Percentiles rank a stretch among this genome's conserved stretches.
These are phyloP conservation scores for Phlyctochytrium bullatum DNA, from an alignment of 192 early-diverging fungal species.

Conservation along the genomic window DNA sequence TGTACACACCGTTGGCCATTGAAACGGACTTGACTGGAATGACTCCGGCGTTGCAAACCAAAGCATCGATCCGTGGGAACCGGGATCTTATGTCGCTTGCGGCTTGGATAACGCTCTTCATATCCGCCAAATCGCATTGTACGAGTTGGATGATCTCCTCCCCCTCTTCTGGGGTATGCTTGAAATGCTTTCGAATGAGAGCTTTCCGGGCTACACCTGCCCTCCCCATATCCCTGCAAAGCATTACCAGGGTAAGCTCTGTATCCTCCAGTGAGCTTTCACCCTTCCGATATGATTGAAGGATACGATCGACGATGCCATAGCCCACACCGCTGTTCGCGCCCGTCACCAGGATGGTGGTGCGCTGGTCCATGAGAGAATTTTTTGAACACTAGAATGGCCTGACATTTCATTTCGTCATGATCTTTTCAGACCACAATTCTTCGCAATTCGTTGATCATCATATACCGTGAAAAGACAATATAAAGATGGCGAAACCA, in stretches of 20 bases:
- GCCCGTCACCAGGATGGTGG: constrained; percentile 29
- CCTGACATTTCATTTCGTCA: no score
- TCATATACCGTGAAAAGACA: constrained; percentile 86
- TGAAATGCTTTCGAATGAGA: constrained; percentile 19
- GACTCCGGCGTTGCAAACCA: constrained; percentile 52
- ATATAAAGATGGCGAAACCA: constrained; percentile 93
- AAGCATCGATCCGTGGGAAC: constrained; percentile 18
- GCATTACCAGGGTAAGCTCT: constrained; percentile 34
- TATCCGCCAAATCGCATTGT: constrained; percentile 31
- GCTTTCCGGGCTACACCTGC: constrained; percentile 29
- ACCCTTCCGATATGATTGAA: constrained; percentile 14
- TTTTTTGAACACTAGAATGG: not conserved
- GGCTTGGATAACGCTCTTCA: constrained; percentile 30
- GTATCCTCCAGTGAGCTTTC: not conserved
- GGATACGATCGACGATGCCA: constrained; percentile 32
- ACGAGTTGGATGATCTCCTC: constrained; percentile 26
- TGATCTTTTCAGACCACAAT: constrained; percentile 29
- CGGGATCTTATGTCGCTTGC: constrained; percentile 29
- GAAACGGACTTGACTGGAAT: constrained; percentile 34
- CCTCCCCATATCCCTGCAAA: constrained; percentile 31
- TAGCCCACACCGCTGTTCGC: constrained; percentile 43
- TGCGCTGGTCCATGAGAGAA: constrained; percentile 9
- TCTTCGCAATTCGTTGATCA: constrained; percentile 66
- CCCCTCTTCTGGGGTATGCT: not conserved
- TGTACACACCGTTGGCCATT: constrained; percentile 11